These are phyloP conservation scores for Bimuria novae-zelandiae DNA, from an alignment of 2,329 filamentous ascomycete genomes.

Conservation along the genomic window DNA sequence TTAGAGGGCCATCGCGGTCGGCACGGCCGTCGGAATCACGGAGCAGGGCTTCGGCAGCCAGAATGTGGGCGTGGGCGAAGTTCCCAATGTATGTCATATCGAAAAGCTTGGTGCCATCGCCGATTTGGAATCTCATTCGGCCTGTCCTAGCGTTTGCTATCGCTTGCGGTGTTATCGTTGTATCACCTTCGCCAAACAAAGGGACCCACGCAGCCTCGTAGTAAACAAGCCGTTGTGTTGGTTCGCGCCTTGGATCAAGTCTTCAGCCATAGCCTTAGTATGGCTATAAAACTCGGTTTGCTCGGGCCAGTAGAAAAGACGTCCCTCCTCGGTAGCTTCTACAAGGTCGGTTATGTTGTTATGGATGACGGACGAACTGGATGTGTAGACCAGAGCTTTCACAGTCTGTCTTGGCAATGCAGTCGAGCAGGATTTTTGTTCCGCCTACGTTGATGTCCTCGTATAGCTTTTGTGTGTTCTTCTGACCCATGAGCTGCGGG, in stretches of 20 bases:
- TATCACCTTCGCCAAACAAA: slow-evolving; percentile 14
- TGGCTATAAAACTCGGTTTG: slow-evolving; percentile 20
- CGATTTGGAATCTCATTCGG: slow-evolving; percentile 1
- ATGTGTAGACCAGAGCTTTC: slow-evolving; percentile 54
- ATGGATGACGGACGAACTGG: slow-evolving; percentile 17
- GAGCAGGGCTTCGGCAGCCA: slow-evolving; percentile 11
- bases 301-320: slow-evolving; percentile 2
- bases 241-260: slow-evolving; percentile 16
- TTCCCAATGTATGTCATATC: slow-evolving; percentile 16
- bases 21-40: not conserved
- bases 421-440: slow-evolving; percentile 43
- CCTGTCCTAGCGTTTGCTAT: slow-evolving; percentile 3
- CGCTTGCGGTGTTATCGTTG: not conserved
- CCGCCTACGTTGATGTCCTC: slow-evolving; percentile 53
- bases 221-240: slow-evolving; percentile 14
- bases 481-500: slow-evolving; percentile 1
- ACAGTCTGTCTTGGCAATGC: slow-evolving; percentile 27
- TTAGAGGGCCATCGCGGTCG: not conserved
- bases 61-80: slow-evolving; percentile 8
- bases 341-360: slow-evolving; percentile 15
- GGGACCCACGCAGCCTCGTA: not conserved
- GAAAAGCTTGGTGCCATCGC: slow-evolving; percentile 14
- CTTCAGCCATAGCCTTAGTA: slow-evolving; percentile 23
- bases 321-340: slow-evolving; percentile 12
- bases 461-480: slow-evolving; percentile 31